Base-by-base conservation (phyloP, 2,329 filamentous ascomycete species). In the Microascus cirrosus region DNA sequence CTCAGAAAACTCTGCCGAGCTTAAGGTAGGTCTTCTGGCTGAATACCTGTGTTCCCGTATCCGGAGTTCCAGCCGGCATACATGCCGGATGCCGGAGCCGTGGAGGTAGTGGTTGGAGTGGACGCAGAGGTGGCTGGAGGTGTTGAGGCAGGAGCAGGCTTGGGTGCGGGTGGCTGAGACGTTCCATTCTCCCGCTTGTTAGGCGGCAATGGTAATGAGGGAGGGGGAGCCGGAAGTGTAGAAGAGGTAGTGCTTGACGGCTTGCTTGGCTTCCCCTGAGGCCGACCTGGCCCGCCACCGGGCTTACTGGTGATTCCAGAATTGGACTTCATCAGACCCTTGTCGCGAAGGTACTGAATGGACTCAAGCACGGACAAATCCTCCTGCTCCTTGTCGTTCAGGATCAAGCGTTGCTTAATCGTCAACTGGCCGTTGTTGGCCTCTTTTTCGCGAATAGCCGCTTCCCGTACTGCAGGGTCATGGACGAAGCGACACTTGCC, bases 401-500 rank as follows among this genome's bases (percentile, higher is more conserved):
- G 73, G 59, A 82, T 77, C 58, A 87, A 71, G 50, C 84, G 82
- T 67, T 87, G 84, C 68, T 83, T 80, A 58, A 86, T 77, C 4
- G 84, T 86, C 70, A 86, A 78, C 55, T 81, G 80, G 53, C 84
- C 84, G 60, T 84, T 82, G 63, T 86, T 86, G 64, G 77, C 76
- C 64, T 84, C 82, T 60, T 83, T 79, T 67, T 86, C 83, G 65
- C 77, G 79, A 54, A 86, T 74, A 59, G 83, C 83, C 62, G 81
- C 81, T 65, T 84, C 81, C 63, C 84, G 77, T 59, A 84, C 79
- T 61, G 80, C 78, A 20, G 79, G 77, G 67, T 87, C 84, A 68
- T 87, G 84, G 62, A 85, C 82, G 71, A 87, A 87, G 72, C 84
- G 84, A 75, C 84, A 87, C 82, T 86, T 86, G 82, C 82, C 82